Evolutionary conservation across 768 basidiomycete species (phyloP).

Genomic region (Heimioporus sp.): DNA sequence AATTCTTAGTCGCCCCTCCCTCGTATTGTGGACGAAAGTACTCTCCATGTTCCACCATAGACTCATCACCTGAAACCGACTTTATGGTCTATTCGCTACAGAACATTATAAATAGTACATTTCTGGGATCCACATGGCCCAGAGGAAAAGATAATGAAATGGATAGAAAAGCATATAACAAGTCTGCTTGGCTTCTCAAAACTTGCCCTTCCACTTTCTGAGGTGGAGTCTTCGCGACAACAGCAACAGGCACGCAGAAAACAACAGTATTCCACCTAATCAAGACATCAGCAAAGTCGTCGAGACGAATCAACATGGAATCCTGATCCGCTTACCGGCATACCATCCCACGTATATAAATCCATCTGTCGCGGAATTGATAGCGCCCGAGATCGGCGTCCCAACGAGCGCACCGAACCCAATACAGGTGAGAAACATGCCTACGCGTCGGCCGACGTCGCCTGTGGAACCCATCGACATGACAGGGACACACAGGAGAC

Average conservation of each 20-base stretch:
- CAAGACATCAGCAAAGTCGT: not conserved
- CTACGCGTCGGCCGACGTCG: slow-evolving; percentile 64
- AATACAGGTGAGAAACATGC: slow-evolving; percentile 60
- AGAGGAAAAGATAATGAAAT: too few species aligned
- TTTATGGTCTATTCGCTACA: not conserved
- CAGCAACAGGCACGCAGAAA: slow-evolving; percentile 42
- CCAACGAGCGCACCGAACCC: slow-evolving; percentile 65
- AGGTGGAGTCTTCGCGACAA: slow-evolving; percentile 41
- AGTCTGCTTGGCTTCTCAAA: slow-evolving; percentile 20
- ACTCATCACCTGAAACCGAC: too few species aligned
- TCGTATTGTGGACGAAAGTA: too few species aligned
- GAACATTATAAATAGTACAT: too few species aligned
- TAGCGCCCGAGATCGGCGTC: slow-evolving; percentile 73
- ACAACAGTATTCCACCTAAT: slow-evolving; percentile 38
- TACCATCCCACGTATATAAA: slow-evolving; percentile 40
- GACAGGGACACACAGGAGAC: slow-evolving; percentile 54
- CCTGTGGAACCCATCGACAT: slow-evolving; percentile 57
- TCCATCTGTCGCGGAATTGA: slow-evolving; percentile 49
- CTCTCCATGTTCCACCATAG: too few species aligned
- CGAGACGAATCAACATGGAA: not conserved
- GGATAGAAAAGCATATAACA: too few species aligned
- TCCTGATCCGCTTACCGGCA: slow-evolving; percentile 30
- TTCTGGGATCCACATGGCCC: too few species aligned
- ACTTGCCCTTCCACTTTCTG: slow-evolving; percentile 39
- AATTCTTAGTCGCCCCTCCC: too few species aligned